Evolutionary conservation across 2,329 filamentous ascomycete species (phyloP), one percentile per base, ranked within the genome.

Genomic region (Paraconiothyrium brasiliense): DNA sequence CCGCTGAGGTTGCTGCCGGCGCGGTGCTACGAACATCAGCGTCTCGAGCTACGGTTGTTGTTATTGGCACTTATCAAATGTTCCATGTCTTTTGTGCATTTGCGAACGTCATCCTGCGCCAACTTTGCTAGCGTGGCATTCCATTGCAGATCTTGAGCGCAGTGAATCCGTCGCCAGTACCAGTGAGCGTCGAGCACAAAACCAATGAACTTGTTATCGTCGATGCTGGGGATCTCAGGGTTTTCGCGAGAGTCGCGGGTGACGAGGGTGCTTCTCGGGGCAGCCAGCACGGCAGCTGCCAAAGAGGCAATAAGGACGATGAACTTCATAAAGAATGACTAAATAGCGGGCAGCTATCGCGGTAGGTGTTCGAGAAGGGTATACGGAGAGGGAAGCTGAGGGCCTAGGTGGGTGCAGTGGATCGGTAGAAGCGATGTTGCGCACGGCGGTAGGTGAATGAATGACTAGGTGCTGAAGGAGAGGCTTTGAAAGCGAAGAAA

Each of bases 91-190:
- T 66, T 41, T 10, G 71, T 68, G 63, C 76, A 78, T 37, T 59
- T 55, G 24, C 65, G 66, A 52, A 76, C 66, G 27, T 75, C 76
- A 2, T 62, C 61, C 10, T 73, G 56, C 32, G 75, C 75, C 34
- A 76, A 66, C 35, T 65, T 59, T 9, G 60, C 54, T 4, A 56
- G 54, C 8, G 41, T 56, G 3, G 10, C 43, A 60, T 77, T 73
- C 76, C 76, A 78, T 27, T 64, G 54, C 10, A 78, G 71, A 37
- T 76, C 73, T 57, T 76, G 76, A 8, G 76, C 75, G 60, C 76
- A 77, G 65, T 78, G 76, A 35, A 76, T 66, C 46, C 60, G 64
- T 47, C 75, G 76, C 75, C 74, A 77, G 60, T 72, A 76, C 73
- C 74, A 76, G 66, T 78, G 76, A 22, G 74, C 75, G 13, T 74